Base-by-base conservation (phyloP, 2,329 filamentous ascomycete species). In the Fusarium miscanthi region DNA sequence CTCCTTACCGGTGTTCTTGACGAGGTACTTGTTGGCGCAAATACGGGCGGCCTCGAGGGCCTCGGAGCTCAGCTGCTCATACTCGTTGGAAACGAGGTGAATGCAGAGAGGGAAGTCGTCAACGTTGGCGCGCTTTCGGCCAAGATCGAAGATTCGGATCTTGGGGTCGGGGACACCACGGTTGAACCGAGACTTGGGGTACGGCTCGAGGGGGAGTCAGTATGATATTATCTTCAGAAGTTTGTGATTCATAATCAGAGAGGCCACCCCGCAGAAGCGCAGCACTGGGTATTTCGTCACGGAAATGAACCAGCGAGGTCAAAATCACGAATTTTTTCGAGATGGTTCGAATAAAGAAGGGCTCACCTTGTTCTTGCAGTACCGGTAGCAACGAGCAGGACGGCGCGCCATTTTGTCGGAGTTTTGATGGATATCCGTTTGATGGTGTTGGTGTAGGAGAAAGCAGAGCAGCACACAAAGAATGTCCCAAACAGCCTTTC, bases 291-390 rank as follows among this genome's bases (percentile, higher is more conserved):
- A 52, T 66, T 63, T 72, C 60, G 54, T 73, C 66, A 63, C 66
- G 57, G 38, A 35, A 59, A 58, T 46, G 19, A 43, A 60, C 51
- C 49, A 49, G 37, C 57, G 21, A 31, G 35, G 35, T 37, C 49
- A 41, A 68, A 73, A 66, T 46, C 62, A 33, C 63, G 59, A 63
- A 57, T 67, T 59, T 69, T 52, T 58, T 66, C 59, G 60, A 52
- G 56, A 46, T 38, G 63, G 51, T 54, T 53, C 59, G 43, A 64
- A 58, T 64, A 49, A 59, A 57, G 57, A 19, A 57, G 46, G 74
- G 86, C 92, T 87, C 85, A 97, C 94, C 94, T 98, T 98, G 93
- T 98, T 99, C 94, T 99, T 99, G 95, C 96, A 99, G 93, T 99
- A 99, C 85, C 96, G 93, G 92, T 97, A 99, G 90, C 96, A 99